Evolutionary conservation across 371 early-diverging fungal genomes (phyloP), one percentile per base, ranked within the genome.

Genomic region (Mortierella sp.): DNA sequence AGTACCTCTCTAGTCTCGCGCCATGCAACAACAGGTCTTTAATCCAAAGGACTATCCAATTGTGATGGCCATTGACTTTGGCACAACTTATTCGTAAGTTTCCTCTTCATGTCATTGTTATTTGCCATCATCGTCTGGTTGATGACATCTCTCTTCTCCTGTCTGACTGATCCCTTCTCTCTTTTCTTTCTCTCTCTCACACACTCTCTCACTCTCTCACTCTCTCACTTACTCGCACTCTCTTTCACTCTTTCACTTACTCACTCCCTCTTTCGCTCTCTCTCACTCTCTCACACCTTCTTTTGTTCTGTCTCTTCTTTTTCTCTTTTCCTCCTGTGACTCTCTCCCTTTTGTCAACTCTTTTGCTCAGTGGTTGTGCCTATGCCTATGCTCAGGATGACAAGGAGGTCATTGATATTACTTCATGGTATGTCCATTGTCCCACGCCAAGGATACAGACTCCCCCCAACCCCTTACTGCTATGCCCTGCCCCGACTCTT

Each of bases 371-470:
- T 5, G 89, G 89, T n/a, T 86, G 87, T 37, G 86, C 89, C 21
- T 89, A 87, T 74, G 85, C 88, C 9, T 86, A 86, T 51, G 83
- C 84, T 4, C 87, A 86, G 57, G 82, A 82, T n/a, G 71, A 70
- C 28, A 68, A 77, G 28, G 87, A 89, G 75, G 81, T 89, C 29
- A 84, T 83, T 47, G 89, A 89, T 64, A 77, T 88, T 57, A 82
- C 84, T 55, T 82, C 84, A 74, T 88, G 89, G 89, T 86, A 81
- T 59, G 66, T n/a, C 19, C 61, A 7, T 19, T 37, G 30, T 18
- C 26, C n/a, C 50, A 61, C 23, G n/a, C 37, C 29, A 45, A 57
- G 12, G 16, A 12, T n/a, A n/a, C n/a, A n/a, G n/a, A 21, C 19
- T 25, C 50, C 51, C 21, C 60, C 25, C 52, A n/a, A 18, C 12